A percentile compares a stretch with the other conserved stretches of the same genome.
Evolutionary conservation across 1,284 basidiomycete species (phyloP).

Genomic region (Kalmanozyma brasiliensis): DNA sequence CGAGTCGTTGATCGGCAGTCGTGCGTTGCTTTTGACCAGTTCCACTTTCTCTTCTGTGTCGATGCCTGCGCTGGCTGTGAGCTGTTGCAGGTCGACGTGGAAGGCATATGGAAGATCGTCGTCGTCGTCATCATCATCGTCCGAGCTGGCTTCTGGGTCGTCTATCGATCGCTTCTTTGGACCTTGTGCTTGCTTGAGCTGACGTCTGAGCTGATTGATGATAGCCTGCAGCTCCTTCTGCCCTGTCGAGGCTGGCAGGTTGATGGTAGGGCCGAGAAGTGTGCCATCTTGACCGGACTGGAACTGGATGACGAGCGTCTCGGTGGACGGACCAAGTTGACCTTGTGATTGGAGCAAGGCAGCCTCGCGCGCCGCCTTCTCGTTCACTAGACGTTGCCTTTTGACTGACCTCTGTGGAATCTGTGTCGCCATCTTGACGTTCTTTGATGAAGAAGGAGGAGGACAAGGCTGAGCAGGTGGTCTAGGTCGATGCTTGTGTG

Average conservation of each 20-base stretch:
- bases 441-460: not conserved
- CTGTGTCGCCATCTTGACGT: conserved; percentile 57
- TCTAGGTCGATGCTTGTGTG: conserved; percentile 29
- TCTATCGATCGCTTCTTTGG: conserved; percentile 36
- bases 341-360: conserved; percentile 48
- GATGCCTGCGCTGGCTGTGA: conserved; percentile 20
- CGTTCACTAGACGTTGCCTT: conserved; percentile 52
- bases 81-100: conserved; percentile 57
- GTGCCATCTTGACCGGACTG: conserved; percentile 59
- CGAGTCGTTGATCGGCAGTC: conserved; percentile 58
- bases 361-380: conserved; percentile 46
- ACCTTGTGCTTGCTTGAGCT: conserved; percentile 43
- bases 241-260: conserved; percentile 60
- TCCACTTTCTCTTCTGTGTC: conserved; percentile 16
- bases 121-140: conserved; percentile 61
- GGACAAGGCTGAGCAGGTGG: too few relatives aligned
- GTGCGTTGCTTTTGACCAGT: conserved; percentile 47
- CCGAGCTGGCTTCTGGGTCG: conserved; percentile 39
- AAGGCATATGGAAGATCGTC: conserved; percentile 66
- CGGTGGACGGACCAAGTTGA: conserved; percentile 54
- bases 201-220: conserved; percentile 61
- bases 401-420: conserved; percentile 57
- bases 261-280: conserved; percentile 61
- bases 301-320: conserved; percentile 64
- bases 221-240: conserved; percentile 59